Percentiles rank a stretch among this genome's conserved stretches.
These are phyloP conservation scores for Diplotaxis tenuifolia DNA, from an alignment of 345 rosid species.

Conservation along the genomic window DNA sequence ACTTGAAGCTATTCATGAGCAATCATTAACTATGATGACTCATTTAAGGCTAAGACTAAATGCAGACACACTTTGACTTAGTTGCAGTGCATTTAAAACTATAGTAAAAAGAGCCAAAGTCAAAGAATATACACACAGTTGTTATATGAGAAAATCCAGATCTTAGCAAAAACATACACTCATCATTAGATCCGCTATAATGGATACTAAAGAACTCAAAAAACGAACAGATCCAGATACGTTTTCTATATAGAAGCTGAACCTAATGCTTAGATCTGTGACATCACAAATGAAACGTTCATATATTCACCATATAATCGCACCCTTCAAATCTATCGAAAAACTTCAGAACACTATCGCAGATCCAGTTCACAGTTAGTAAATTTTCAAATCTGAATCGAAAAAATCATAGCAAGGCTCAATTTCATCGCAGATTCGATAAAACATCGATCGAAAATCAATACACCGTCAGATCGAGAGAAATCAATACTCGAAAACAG, in stretches of 20 bases:
- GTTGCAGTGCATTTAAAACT: not conserved
- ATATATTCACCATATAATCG: conserved; percentile 1
- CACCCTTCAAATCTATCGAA: not conserved
- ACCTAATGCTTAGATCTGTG: not conserved
- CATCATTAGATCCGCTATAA: not conserved
- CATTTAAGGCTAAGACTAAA: not conserved
- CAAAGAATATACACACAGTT: not conserved
- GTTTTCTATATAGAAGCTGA: not conserved
- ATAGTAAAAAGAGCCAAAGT: not conserved
- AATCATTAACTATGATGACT: not conserved
- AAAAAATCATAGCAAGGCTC: too few relatives aligned
- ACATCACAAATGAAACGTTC: not conserved
- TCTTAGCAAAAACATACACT: not conserved
- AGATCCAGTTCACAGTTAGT: not conserved
- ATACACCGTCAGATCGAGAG: too few relatives aligned
- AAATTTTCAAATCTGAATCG: too few relatives aligned
- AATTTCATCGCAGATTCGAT: too few relatives aligned
- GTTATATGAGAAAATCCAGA: not conserved
- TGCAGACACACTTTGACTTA: not conserved
- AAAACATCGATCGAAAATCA: too few relatives aligned
- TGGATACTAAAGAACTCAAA: not conserved
- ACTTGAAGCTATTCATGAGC: not conserved
- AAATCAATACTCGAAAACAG: too few relatives aligned
- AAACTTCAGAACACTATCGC: not conserved
- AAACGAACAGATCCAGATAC: conserved; percentile 27